These are phyloP conservation scores for Metrosideros polymorpha DNA, from an alignment of 441 rosid species.

Conservation along the genomic window DNA sequence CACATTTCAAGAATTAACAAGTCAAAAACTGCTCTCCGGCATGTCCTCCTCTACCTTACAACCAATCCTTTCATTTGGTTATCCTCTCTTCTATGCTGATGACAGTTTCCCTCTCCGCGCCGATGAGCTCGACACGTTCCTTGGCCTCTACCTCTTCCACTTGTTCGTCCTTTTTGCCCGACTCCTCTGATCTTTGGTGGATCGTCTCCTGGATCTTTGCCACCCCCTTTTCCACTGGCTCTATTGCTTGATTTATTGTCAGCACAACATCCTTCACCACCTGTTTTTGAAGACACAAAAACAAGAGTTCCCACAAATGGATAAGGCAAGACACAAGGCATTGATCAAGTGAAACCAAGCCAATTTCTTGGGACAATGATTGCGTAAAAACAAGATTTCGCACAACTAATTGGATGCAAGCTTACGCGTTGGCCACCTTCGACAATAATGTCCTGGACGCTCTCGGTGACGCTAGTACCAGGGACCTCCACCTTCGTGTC, in stretches of 20 bases:
- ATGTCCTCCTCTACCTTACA: background rate
- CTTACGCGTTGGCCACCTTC: constrained; percentile 73
- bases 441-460: constrained; percentile 78
- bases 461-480: constrained; percentile 66
- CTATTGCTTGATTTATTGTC: constrained; percentile 83
- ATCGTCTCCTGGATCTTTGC: constrained; percentile 64
- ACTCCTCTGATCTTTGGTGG: constrained; percentile 29
- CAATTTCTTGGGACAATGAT: background rate
- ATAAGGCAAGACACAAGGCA: too few relatives aligned
- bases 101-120: background rate
- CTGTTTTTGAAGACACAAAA: constrained; percentile 8
- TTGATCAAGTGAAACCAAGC: background rate
- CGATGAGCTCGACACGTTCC: constrained; percentile 8
- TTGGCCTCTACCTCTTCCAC: constrained; percentile 20
- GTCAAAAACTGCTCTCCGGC: background rate
- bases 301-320: background rate
- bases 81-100: background rate
- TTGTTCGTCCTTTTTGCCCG: constrained; percentile 17
- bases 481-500: constrained; percentile 56
- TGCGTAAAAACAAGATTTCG: background rate
- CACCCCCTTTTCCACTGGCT: constrained; percentile 79
- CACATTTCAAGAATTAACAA: background rate
- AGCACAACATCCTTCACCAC: constrained; percentile 72
- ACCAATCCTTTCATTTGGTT: background rate
- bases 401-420: background rate